Evolutionary conservation across 352 stramenopile genomes (phyloP), one percentile per base, ranked within the genome.

Genomic region (Discostella stelligera): DNA sequence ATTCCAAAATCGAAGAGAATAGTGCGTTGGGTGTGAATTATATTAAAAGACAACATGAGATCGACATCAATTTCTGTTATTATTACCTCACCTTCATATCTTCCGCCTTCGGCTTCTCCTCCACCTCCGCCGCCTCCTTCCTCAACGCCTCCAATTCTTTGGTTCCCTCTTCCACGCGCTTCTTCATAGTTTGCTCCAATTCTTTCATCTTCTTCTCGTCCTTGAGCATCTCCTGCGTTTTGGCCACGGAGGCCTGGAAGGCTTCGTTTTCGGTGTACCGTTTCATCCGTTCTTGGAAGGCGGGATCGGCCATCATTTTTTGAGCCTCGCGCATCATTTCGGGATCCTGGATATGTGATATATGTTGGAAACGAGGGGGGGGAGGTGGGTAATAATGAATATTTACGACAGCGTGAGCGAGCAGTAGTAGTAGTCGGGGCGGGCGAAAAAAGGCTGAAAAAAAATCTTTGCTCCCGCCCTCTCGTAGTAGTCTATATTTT

Each of bases 291-390:
- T 73, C 79, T 65, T 92, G 83, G 53, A 92, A 92, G 20, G 61
- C 67, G 27, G 86, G 86, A 63, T 89, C 80, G 27, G 85, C 66
- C 85, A 91, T 91, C 86, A 92, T 88, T 73, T 88, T 86, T 75
- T 89, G 83, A 18, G 85, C 85, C 62, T 91, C 86, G n/a, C 77
- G 54, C 83, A 92, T 89, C 68, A 91, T 89, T 83, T 92, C 86
- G 66, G 86, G 86, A 90, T 92, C 86, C 86, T 91, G 54, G 7
- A 55, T 64, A 21, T n/a, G n/a, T n/a, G n/a, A n/a, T n/a, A n/a
- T 32, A 32, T 32, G 2, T 32, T 32, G 27, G 27, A n/a, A n/a
- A n/a, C n/a, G n/a, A n/a, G n/a, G n/a, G n/a, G n/a, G n/a, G n/a
- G n/a, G n/a, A n/a, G n/a, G n/a, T n/a, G n/a, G n/a, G n/a, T n/a